A percentile compares a stretch with the other conserved stretches of the same genome.
Conservation (phyloP, 495 filamentous ascomycete species). For the Penicillium verhagenii region DNA sequence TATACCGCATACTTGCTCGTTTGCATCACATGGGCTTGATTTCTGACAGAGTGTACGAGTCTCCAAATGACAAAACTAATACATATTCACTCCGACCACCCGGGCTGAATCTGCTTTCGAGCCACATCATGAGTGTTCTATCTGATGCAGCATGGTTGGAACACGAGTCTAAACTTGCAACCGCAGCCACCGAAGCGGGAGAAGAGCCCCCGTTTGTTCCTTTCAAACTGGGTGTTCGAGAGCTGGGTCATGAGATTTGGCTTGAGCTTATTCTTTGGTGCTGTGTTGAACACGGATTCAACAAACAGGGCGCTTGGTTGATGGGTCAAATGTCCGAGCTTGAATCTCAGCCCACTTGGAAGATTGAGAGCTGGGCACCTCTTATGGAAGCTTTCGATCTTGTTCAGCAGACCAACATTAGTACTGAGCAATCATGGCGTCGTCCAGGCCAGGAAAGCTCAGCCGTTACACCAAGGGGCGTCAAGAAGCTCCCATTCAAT, state of each 20-base stretch:
- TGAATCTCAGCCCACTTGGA: conserved; percentile 36
- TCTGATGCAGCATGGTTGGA: conserved; percentile 62
- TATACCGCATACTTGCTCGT: conserved; percentile 58
- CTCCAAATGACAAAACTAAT: conserved; percentile 31
- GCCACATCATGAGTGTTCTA: conserved; percentile 57
- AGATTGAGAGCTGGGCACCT: conserved; percentile 37
- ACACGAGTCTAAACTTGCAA: conserved; percentile 45
- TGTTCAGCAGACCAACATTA: conserved; percentile 35
- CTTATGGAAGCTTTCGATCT: conserved; percentile 26
- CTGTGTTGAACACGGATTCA: conserved; percentile 61
- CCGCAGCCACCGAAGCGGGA: conserved; percentile 44
- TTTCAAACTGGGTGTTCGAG: conserved; percentile 50
- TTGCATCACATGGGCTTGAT: conserved; percentile 58
- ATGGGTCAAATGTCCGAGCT: conserved; percentile 39
- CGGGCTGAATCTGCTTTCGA: conserved; percentile 54
- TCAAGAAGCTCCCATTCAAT: conserved; percentile 31
- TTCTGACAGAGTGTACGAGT: conserved; percentile 59
- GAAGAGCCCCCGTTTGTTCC: conserved; percentile 52
- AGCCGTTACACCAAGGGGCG: conserved; percentile 15
- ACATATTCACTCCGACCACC: conserved; percentile 52
- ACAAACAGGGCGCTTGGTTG: conserved; percentile 51
- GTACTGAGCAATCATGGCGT: conserved; percentile 35
- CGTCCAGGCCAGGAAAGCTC: conserved; percentile 22
- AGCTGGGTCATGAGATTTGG: conserved; percentile 61
- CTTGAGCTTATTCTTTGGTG: conserved; percentile 66